Evolutionary conservation across 257 asterid species (phyloP).

Genomic region (Coffea canephora): DNA sequence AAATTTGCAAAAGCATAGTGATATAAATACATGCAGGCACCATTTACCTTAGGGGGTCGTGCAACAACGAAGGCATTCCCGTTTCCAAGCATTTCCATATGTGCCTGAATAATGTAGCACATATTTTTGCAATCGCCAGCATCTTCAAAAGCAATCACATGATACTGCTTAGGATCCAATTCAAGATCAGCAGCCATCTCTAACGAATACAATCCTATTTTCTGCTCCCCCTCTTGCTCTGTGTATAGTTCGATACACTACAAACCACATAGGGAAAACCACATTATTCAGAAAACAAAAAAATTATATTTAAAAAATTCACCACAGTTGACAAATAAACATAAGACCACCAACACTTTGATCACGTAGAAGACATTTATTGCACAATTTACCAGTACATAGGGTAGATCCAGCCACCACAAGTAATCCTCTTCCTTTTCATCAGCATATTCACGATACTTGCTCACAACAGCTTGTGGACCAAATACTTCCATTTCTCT

Average conservation of each 20-base stretch:
- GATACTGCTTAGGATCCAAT: conserved; percentile 84
- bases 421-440: conserved; percentile 80
- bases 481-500: conserved; percentile 94
- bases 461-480: conserved; percentile 91
- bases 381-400: conserved; percentile 52
- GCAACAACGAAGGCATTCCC: conserved; percentile 89
- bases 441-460: conserved; percentile 85
- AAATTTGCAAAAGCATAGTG: background rate
- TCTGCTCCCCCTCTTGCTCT: conserved; percentile 62
- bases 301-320: background rate
- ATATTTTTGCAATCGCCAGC: conserved; percentile 84
- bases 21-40: background rate
- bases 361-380: background rate
- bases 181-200: conserved; percentile 98
- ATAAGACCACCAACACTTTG: background rate
- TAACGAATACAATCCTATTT: conserved; percentile 81
- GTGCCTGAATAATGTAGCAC: conserved; percentile 82
- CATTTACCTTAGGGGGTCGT: conserved; percentile 81
- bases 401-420: conserved; percentile 98
- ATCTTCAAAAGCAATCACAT: conserved; percentile 86
- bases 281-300: background rate
- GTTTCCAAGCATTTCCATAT: conserved; percentile 76
- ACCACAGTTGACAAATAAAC: background rate
- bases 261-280: conserved; percentile 19
- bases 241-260: conserved; percentile 91